phyloP scores from a whole-genome alignment of 805 yeast species.

The Gaillardinia entomophila region DNA sequence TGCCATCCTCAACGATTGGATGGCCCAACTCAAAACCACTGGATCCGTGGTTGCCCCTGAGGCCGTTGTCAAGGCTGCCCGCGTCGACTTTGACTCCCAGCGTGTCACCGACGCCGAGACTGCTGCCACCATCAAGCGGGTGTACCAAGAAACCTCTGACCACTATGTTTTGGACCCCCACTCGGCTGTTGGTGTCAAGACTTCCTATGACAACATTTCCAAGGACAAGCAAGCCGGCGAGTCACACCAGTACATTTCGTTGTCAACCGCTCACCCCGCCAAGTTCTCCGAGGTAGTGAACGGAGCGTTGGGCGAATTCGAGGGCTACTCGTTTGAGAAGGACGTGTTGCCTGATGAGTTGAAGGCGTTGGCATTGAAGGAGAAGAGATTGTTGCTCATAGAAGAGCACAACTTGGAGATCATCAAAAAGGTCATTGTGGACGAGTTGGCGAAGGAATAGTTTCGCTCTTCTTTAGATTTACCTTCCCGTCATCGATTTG shows the following conservation, averaged over 20 bases:
- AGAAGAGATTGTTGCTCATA: conserved; percentile 67
- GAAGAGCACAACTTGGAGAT: conserved; percentile 68
- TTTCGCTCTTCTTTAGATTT: conserved; percentile 35
- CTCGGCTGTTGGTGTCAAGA: conserved; percentile 88
- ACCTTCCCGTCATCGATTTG: conserved; percentile 70
- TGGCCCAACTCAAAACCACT: conserved; percentile 64
- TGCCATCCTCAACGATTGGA: conserved; percentile 63
- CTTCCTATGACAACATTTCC: conserved; percentile 59
- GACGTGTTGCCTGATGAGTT: conserved; percentile 89
- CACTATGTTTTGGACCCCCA: conserved; percentile 93
- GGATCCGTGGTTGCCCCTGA: conserved; percentile 74
- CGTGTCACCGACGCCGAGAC: conserved; percentile 78
- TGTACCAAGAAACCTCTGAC: conserved; percentile 54
- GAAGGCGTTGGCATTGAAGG: conserved; percentile 60
- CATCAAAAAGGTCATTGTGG: conserved; percentile 70
- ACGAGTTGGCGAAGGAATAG: conserved; percentile 42
- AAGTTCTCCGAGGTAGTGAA: conserved; percentile 96
- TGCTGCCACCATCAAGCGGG: conserved; percentile 64
- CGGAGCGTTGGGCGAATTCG: conserved; percentile 58
- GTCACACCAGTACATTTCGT: conserved; percentile 55
- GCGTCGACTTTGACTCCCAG: conserved; percentile 66
- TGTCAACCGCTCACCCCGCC: conserved; percentile 98
- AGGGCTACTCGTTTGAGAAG: conserved; percentile 77
- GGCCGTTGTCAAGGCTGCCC: conserved; percentile 61
- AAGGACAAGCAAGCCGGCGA: conserved; percentile 36